Conservation (phyloP, 192 early-diverging fungal species). For the Mortierella claussenii region DNA sequence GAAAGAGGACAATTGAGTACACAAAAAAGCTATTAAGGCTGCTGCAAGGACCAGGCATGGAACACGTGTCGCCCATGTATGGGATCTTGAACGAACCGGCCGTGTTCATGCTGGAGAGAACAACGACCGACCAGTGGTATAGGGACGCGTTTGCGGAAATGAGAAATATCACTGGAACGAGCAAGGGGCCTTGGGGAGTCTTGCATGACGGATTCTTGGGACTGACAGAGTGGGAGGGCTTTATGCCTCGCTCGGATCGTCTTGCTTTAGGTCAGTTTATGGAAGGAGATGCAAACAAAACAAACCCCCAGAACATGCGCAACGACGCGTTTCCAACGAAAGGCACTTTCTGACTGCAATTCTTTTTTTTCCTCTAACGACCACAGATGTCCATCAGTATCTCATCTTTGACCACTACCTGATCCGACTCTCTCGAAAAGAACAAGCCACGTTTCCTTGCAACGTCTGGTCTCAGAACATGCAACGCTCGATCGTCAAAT, state of each 20-base stretch:
- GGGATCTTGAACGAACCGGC: conserved; percentile 64
- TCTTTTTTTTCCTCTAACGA: too few relatives aligned
- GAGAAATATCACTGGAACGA: conserved; percentile 37
- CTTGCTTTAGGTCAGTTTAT: conserved; percentile 56
- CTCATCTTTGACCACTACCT: conserved; percentile 60
- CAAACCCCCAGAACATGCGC: too few relatives aligned
- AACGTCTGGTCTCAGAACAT: conserved; percentile 36
- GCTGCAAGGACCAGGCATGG: conserved; percentile 61
- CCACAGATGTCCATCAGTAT: conserved; percentile 62
- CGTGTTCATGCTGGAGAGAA: conserved; percentile 27
- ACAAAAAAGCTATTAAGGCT: conserved; percentile 61
- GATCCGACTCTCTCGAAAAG: conserved; percentile 24
- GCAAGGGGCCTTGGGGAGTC: conserved; percentile 48
- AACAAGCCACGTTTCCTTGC: conserved; percentile 43
- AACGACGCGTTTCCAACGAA: too few relatives aligned
- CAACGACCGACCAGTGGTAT: conserved; percentile 53
- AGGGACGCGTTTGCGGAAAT: conserved; percentile 51
- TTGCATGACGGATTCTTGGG: conserved; percentile 64
- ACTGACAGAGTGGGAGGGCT: conserved; percentile 55
- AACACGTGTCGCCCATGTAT: conserved; percentile 60
- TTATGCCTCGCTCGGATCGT: conserved; percentile 55
- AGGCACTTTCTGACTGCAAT: too few relatives aligned
- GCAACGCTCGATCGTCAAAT: conserved; percentile 34
- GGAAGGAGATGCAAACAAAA: too few relatives aligned
- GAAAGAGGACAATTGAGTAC: conserved; percentile 63